Evolutionary conservation across 495 filamentous ascomycete genomes (phyloP), one percentile per base, ranked within the genome.

Genomic region (Trichocladium antarcticum): DNA sequence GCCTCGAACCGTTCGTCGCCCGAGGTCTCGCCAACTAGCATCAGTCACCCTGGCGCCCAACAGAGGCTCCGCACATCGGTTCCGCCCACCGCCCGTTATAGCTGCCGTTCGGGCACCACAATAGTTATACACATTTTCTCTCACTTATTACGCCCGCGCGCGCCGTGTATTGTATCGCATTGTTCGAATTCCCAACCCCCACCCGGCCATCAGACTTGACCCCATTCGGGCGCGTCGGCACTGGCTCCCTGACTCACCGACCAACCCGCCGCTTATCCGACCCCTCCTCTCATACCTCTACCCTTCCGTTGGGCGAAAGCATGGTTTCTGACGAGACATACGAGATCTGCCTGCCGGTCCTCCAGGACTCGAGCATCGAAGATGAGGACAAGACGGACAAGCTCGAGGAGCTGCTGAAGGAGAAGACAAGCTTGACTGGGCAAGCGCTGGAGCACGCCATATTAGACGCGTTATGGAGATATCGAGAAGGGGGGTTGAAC

Each of bases 331-430:
- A 99, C 68, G 83, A 87, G 50, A 78, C 90, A 15, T 90, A 92
- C 69, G 92, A 95, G 61, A 75, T 86, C 51, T 95, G 87, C 62
- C 80, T 94, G 52, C 84, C 87, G 27, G 74, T 96, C 61, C 81
- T 99, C 38, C 81, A 90, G 68, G 85, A 96, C 65, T 68, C 78
- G 50, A 73, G 67, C 45, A 69, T 95, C 20, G 87, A 94, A 54
- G 93, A 97, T 57, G 93, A 99, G 62, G 93, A 97, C 52, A 93
- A 89, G 72, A 85, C 83, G 3, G 93, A 99, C 64, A 89, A 83
- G 67, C 72, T 95, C 42, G 88, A 95, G 63, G 86, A 89, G 54
- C 73, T 94, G 17, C 72, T 97, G 51, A 81, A 80, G 64, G 81
- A 80, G 48, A 82, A 88, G 68, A 88, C 87, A 6, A 76, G 75